These are phyloP conservation scores for Pseudoscleropodium purum DNA, from an alignment of 225 moss, liverwort and hornwort species.

Conservation along the genomic window DNA sequence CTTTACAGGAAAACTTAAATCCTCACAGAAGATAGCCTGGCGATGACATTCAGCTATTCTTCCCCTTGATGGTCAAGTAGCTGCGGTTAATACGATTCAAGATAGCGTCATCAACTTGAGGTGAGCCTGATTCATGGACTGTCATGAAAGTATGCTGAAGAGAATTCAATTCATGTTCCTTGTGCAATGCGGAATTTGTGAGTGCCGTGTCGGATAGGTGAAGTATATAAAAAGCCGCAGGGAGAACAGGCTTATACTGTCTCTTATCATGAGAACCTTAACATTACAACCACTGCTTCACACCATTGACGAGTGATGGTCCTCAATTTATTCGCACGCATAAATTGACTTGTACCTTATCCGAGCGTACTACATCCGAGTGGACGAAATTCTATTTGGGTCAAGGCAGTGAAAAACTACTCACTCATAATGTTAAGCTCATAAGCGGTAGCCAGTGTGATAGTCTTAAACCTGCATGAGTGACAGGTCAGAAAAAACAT, in stretches of 20 bases:
- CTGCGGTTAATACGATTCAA: not conserved
- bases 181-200: not conserved
- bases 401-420: not conserved
- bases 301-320: not conserved
- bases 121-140: not conserved
- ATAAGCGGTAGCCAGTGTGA: not conserved
- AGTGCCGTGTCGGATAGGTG: not conserved
- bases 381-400: not conserved
- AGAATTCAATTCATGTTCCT: not conserved
- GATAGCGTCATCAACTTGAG: not conserved
- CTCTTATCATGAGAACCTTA: not conserved
- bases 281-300: conserved; percentile 2
- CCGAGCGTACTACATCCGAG: not conserved
- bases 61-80: not conserved
- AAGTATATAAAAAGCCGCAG: not conserved
- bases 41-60: not conserved
- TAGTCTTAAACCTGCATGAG: not conserved
- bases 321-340: not conserved
- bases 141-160: not conserved
- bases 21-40: not conserved
- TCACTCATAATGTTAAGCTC: not conserved
- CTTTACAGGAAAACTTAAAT: not conserved
- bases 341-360: not conserved
- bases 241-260: not conserved
- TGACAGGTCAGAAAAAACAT: not conserved